Percentiles rank a stretch among this genome's conserved stretches.
Conservation (phyloP, 441 rosid species). For the Erodium texanum region DNA sequence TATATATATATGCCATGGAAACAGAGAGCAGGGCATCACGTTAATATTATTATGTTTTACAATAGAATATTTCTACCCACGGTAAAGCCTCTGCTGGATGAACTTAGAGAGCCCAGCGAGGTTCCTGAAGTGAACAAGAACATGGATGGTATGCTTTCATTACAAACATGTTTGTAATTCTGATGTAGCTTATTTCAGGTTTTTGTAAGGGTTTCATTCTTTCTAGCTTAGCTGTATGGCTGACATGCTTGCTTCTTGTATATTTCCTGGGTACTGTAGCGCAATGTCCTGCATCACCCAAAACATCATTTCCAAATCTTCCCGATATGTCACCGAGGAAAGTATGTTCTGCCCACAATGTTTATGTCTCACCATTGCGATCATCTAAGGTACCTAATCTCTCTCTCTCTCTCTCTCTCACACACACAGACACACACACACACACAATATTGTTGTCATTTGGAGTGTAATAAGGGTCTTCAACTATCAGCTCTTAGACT, state of each 20-base stretch:
- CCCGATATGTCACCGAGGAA: slow-evolving; percentile 99
- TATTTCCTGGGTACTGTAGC: slow-evolving; percentile 35
- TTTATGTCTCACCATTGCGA: slow-evolving; percentile 90
- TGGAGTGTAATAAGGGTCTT: background rate
- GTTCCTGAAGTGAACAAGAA: slow-evolving; percentile 46
- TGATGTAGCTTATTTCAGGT: background rate
- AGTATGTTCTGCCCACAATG: slow-evolving; percentile 81
- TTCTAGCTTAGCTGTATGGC: slow-evolving; percentile 9
- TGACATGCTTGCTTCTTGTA: slow-evolving; percentile 15
- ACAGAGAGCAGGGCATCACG: slow-evolving; percentile 77
- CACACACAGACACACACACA: background rate
- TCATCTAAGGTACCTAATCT: slow-evolving; percentile 65
- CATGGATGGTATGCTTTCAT: slow-evolving; percentile 42
- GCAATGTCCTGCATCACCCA: slow-evolving; percentile 84
- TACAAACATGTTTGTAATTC: background rate
- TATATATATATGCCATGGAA: slow-evolving; percentile 23
- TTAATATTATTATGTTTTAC: slow-evolving; percentile 83
- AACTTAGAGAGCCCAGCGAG: slow-evolving; percentile 34
- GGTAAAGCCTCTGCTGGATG: slow-evolving; percentile 72
- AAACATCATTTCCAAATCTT: slow-evolving; percentile 73
- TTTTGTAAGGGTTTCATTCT: slow-evolving; percentile 1
- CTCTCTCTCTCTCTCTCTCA: background rate
- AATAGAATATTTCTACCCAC: slow-evolving; percentile 78
- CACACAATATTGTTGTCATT: background rate
- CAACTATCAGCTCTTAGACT: too few relatives aligned